Evolutionary conservation across 352 stramenopile species (phyloP), one percentile per base, ranked within the genome.

Genomic region (Pythium diclinum): DNA sequence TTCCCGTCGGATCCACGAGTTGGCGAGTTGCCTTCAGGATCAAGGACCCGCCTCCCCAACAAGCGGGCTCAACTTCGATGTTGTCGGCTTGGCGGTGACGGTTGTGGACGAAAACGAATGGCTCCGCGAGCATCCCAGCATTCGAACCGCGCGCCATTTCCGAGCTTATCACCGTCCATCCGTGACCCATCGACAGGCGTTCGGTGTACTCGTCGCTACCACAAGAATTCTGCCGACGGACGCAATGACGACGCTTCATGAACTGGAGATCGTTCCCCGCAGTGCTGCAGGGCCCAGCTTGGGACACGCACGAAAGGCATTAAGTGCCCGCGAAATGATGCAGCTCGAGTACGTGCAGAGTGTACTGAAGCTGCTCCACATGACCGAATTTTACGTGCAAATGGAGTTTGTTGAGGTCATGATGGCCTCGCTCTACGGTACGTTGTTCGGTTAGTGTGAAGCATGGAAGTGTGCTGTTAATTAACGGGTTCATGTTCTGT

Each of bases 321-420:
- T 30, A 6, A 42, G 9, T 9, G 40, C 54, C 2, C 23, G 21
- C 14, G 59, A 65, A 1, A 34, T 19, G 1, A 19, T 65, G 6
- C 59, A 59, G 33, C 36, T 65, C 16, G 23, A 55, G 10, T 73
- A 67, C 49, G 56, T 64, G 6, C 46, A 32, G 17, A 23, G 54
- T 7, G 63, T 70, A 1, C 46, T 62, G 1, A 73, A 75, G 23
- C 32, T 77, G 53, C 71, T 77, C 46, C 68, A 75, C 13, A 72
- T 70, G 53, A 70, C 65, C 10, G 68, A 77, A 42, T 73, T 75
- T 23, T 69, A 65, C 49, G 47, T 65, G 11, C 59, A 67, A 13
- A 67, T 74, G 17, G 67, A 75, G 30, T 73, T 66, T 30, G 61
- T 53, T 13, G 71, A 77, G 36, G 60, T 73, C 13, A 66, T 73